phyloP scores from a whole-genome alignment of 306 rosid species.

The Prunus mume region DNA sequence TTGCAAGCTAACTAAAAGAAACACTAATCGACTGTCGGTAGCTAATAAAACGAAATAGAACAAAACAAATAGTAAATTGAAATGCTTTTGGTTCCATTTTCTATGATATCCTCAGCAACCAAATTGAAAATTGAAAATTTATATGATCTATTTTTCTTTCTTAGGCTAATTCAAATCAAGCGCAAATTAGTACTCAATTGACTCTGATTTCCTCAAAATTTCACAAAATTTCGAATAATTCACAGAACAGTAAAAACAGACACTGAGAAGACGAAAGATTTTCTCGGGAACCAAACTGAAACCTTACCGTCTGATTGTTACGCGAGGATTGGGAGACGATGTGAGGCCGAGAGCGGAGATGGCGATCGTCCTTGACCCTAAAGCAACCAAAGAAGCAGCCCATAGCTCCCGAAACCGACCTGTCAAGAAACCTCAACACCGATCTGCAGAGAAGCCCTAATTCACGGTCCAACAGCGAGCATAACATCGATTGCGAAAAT shows the following conservation, averaged over 20 bases:
- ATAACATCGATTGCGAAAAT: constrained; percentile 45
- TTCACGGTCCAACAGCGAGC: constrained; percentile 44
- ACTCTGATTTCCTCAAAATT: background rate
- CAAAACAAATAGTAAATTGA: background rate
- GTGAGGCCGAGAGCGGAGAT: constrained; percentile 33
- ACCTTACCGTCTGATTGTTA: constrained; percentile 32
- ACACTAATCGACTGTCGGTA: background rate
- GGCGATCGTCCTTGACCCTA: constrained; percentile 49
- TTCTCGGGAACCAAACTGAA: constrained; percentile 12
- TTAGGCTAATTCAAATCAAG: background rate
- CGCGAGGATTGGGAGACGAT: constrained; percentile 36
- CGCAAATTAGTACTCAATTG: background rate
- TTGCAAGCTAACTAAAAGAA: no score
- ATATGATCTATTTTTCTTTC: background rate
- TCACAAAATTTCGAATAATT: background rate
- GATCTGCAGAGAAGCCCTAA: constrained; percentile 46
- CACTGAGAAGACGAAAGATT: background rate
- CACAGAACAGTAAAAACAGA: background rate
- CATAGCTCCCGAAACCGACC: constrained; percentile 61
- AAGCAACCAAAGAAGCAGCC: constrained; percentile 89
- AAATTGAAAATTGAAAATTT: background rate
- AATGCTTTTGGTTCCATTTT: background rate
- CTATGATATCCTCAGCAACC: background rate
- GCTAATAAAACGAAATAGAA: background rate
- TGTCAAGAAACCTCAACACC: constrained; percentile 54